These are phyloP conservation scores for Neurospora sp. DNA, from an alignment of 495 filamentous ascomycete genomes.

Conservation along the genomic window DNA sequence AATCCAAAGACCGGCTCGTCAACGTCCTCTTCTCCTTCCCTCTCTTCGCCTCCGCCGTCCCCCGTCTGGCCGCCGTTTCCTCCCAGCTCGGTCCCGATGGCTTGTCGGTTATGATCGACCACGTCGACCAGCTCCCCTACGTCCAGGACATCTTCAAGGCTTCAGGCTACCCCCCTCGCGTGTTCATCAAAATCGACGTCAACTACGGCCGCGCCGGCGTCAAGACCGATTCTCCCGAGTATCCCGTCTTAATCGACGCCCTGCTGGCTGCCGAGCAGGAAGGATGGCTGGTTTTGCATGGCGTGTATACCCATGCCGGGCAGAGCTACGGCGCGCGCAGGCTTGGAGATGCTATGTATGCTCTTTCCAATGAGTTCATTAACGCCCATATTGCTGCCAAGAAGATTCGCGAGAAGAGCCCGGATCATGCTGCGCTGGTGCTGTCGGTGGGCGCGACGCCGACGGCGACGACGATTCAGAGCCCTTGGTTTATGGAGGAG, in stretches of 20 bases:
- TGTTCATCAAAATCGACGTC: slow-evolving; percentile 74
- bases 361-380: slow-evolving; percentile 51
- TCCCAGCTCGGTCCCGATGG: slow-evolving; percentile 38
- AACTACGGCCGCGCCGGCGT: slow-evolving; percentile 71
- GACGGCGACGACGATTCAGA: slow-evolving; percentile 52
- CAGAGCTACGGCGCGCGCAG: slow-evolving; percentile 54
- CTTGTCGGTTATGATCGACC: slow-evolving; percentile 64
- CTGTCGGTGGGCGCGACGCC: slow-evolving; percentile 77
- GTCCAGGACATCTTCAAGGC: slow-evolving; percentile 30
- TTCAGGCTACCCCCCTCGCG: slow-evolving; percentile 34
- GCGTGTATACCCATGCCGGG: slow-evolving; percentile 73
- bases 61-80: slow-evolving; percentile 46
- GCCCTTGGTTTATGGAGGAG: slow-evolving; percentile 14
- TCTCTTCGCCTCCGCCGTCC: slow-evolving; percentile 49
- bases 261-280: slow-evolving; percentile 30
- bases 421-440: slow-evolving; percentile 30
- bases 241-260: slow-evolving; percentile 41
- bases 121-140: slow-evolving; percentile 48
- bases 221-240: slow-evolving; percentile 37
- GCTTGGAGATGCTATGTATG: slow-evolving; percentile 43
- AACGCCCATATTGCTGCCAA: slow-evolving; percentile 34
- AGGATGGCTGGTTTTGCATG: slow-evolving; percentile 41
- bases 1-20: slow-evolving; percentile 36
- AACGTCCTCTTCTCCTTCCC: slow-evolving; percentile 76
- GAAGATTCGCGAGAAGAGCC: slow-evolving; percentile 18